Conservation (phyloP, 2,329 filamentous ascomycete genomes). For the Leptographium wingfieldii region DNA sequence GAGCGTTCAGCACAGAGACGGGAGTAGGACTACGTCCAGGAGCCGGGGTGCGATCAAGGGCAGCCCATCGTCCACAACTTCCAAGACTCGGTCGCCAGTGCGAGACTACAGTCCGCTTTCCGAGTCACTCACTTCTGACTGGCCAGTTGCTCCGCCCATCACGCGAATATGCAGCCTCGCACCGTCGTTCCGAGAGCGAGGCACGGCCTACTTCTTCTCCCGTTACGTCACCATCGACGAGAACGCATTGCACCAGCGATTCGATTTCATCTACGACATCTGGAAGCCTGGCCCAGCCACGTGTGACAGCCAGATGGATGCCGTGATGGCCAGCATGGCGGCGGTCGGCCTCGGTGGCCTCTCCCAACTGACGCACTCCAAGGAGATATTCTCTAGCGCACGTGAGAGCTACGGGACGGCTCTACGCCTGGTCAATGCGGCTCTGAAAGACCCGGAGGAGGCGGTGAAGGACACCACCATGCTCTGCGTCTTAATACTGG, state of each 20-base stretch:
- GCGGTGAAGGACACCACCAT: conserved; percentile 37
- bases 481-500: conserved; percentile 38
- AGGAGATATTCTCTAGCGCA: conserved; percentile 32
- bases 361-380: conserved; percentile 30
- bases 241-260: conserved; percentile 33
- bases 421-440: conserved; percentile 35
- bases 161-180: conserved; percentile 20
- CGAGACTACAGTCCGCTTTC: conserved; percentile 1
- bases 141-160: conserved; percentile 18
- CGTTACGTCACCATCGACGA: conserved; percentile 35
- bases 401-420: conserved; percentile 38
- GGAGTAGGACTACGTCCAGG: neutral
- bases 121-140: conserved; percentile 21
- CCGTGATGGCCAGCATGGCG: conserved; percentile 38
- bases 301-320: conserved; percentile 25
- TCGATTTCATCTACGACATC: conserved; percentile 40
- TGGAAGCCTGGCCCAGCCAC: conserved; percentile 31
- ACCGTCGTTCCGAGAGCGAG: conserved; percentile 28
- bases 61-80: neutral
- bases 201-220: conserved; percentile 37
- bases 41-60: neutral
- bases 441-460: conserved; percentile 31
- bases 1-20: neutral
- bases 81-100: neutral
- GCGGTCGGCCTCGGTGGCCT: conserved; percentile 41